Evolutionary conservation across 768 basidiomycete species (phyloP).

Genomic region (Amanita jacksonii): DNA sequence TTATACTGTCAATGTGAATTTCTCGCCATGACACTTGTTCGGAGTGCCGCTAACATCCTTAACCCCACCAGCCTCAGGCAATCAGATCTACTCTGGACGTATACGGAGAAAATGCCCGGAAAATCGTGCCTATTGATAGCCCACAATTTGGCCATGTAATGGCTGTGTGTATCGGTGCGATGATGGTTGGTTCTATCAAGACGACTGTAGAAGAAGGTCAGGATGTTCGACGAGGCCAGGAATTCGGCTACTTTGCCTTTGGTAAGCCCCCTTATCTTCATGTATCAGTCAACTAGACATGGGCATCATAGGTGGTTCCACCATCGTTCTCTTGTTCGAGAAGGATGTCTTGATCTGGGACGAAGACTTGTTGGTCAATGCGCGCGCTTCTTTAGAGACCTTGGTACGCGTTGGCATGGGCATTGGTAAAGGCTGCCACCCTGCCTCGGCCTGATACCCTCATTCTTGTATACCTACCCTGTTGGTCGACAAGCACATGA

Average conservation of each 20-base stretch:
- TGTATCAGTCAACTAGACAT: no score
- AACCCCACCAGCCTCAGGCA: conserved; percentile 65
- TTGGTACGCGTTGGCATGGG: conserved; percentile 85
- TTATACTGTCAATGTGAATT: conserved; percentile 85
- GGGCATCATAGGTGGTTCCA: conserved; percentile 94
- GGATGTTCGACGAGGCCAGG: conserved; percentile 71
- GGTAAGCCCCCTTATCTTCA: conserved; percentile 37
- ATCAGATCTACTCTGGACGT: conserved; percentile 86
- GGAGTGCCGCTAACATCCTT: neutral
- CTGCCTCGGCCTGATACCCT: neutral
- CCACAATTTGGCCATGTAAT: conserved; percentile 87
- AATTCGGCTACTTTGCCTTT: conserved; percentile 93
- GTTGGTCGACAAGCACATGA: no score
- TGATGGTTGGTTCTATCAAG: conserved; percentile 91
- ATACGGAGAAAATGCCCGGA: conserved; percentile 89
- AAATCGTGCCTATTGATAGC: conserved; percentile 87
- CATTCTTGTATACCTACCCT: no score
- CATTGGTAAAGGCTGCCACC: conserved; percentile 36
- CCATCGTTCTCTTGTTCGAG: conserved; percentile 86
- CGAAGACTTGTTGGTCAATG: conserved; percentile 80
- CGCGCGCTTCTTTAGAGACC: conserved; percentile 81
- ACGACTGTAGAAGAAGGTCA: conserved; percentile 85
- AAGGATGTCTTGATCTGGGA: conserved; percentile 84
- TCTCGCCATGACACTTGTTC: neutral
- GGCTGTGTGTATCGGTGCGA: conserved; percentile 86